Evolutionary conservation across 2,329 filamentous ascomycete species (phyloP).

Genomic region (Didymella pinodella): DNA sequence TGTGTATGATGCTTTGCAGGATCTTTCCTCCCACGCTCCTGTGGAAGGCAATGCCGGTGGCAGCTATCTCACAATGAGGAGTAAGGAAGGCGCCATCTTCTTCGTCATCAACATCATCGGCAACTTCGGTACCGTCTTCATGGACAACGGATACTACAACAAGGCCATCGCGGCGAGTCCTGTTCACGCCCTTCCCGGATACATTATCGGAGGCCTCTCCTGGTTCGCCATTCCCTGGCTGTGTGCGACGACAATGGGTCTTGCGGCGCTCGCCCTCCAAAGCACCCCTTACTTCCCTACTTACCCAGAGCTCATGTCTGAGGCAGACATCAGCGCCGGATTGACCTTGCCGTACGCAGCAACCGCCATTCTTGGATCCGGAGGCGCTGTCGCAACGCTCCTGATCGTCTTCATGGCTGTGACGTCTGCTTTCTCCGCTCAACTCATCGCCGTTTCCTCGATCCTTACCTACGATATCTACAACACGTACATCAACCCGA

Average conservation of each 20-base stretch:
- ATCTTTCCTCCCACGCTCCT: constrained; percentile 72
- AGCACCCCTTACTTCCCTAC: constrained; percentile 54
- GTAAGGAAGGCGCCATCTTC: constrained; percentile 81
- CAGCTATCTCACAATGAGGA: constrained; percentile 88
- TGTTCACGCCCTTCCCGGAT: constrained; percentile 81
- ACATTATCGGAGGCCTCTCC: constrained; percentile 52
- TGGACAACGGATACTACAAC: constrained; percentile 85
- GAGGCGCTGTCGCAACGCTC: constrained; percentile 42
- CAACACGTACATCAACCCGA: constrained; percentile 82
- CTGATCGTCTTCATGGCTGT: constrained; percentile 60
- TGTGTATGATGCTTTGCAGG: constrained; percentile 79
- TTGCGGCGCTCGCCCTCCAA: constrained; percentile 55
- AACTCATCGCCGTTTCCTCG: constrained; percentile 73
- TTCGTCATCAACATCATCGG: constrained; percentile 90
- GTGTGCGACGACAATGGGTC: constrained; percentile 57
- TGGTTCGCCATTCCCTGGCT: constrained; percentile 60
- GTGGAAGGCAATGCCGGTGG: constrained; percentile 78
- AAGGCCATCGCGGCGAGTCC: constrained; percentile 90
- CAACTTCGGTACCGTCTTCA: constrained; percentile 83
- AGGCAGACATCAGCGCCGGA: constrained; percentile 38
- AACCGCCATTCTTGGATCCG: constrained; percentile 42
- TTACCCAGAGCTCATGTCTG: constrained; percentile 45
- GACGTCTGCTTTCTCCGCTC: constrained; percentile 55
- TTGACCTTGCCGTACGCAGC: constrained; percentile 46
- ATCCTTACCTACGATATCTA: constrained; percentile 91